These are phyloP conservation scores for Syncephalastrum contaminatum DNA, from an alignment of 371 early-diverging fungal genomes.

Conservation along the genomic window DNA sequence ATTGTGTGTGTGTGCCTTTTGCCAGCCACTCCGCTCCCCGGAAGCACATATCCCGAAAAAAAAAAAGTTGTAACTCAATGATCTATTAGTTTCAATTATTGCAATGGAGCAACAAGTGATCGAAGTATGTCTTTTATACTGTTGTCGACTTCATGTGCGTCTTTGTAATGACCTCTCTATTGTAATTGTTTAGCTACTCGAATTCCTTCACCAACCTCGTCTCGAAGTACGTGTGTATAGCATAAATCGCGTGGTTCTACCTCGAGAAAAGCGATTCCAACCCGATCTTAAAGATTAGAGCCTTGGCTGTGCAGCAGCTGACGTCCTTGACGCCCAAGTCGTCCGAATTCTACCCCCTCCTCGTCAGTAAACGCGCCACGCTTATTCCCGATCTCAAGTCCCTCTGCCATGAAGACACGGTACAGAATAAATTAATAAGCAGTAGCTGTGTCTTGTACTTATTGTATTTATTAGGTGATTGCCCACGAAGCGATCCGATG, in stretches of 20 bases:
- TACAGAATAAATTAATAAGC: conserved; percentile 31
- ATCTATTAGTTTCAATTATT: too few species aligned
- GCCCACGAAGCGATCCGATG: conserved; percentile 83
- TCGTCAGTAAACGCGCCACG: conserved; percentile 57
- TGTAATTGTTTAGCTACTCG: conserved; percentile 41
- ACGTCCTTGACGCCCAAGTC: conserved; percentile 68
- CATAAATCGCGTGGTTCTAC: not conserved
- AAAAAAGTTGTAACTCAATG: too few species aligned
- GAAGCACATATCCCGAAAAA: too few species aligned
- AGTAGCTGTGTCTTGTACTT: not conserved
- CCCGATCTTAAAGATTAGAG: conserved; percentile 58
- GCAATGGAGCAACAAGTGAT: conserved; percentile 24
- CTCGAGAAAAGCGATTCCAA: not conserved
- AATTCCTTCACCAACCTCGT: conserved; percentile 64
- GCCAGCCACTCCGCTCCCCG: too few species aligned
- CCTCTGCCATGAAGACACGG: conserved; percentile 70
- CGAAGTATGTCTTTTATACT: conserved; percentile 11
- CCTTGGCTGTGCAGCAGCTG: conserved; percentile 79
- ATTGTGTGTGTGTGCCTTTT: too few species aligned
- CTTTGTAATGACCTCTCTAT: too few species aligned
- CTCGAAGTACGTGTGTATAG: conserved; percentile 50
- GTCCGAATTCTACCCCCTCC: conserved; percentile 60
- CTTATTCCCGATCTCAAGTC: conserved; percentile 70
- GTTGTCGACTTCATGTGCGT: not conserved
- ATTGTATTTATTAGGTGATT: conserved; percentile 48